Percentiles rank a stretch among this genome's conserved stretches.
Evolutionary conservation across 306 rosid genomes (phyloP).

Genomic region (Hippophae tibetana): DNA sequence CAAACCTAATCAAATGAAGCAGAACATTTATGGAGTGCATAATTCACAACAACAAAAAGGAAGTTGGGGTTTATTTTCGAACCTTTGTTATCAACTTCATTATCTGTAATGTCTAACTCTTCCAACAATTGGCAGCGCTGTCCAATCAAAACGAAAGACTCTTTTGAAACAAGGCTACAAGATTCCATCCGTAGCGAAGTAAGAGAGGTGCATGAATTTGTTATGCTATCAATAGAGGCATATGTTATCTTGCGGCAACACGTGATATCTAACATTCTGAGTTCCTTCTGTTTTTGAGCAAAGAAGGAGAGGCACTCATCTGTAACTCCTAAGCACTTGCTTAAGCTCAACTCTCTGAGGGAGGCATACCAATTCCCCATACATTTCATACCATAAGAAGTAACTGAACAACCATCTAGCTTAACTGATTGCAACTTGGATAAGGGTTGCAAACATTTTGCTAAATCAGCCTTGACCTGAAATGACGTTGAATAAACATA

Average conservation of each 20-base stretch:
- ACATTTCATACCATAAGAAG: constrained; percentile 37
- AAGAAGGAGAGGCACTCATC: constrained; percentile 50
- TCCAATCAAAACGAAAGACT: constrained; percentile 53
- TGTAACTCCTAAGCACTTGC: constrained; percentile 45
- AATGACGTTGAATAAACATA: constrained; percentile 12
- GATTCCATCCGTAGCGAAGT: constrained; percentile 62
- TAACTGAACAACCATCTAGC: constrained; percentile 49
- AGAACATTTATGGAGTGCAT: constrained; percentile 10
- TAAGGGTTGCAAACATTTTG: constrained; percentile 36
- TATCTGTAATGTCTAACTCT: constrained; percentile 61
- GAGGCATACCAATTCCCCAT: constrained; percentile 40
- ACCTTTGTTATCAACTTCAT: constrained; percentile 57
- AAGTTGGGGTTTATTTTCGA: constrained; percentile 3
- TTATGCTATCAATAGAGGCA: constrained; percentile 37
- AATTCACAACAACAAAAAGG: neutral
- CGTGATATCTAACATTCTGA: constrained; percentile 50
- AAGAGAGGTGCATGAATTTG: constrained; percentile 46
- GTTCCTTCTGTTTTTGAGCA: constrained; percentile 31
- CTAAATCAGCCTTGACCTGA: constrained; percentile 52
- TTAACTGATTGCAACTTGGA: constrained; percentile 35
- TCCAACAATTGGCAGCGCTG: constrained; percentile 40
- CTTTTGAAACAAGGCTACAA: constrained; percentile 42
- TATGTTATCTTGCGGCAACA: constrained; percentile 49
- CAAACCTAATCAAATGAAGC: constrained; percentile 41
- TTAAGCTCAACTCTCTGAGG: constrained; percentile 51